phyloP scores from a whole-genome alignment of 345 rosid species.

The Salix udensis region DNA sequence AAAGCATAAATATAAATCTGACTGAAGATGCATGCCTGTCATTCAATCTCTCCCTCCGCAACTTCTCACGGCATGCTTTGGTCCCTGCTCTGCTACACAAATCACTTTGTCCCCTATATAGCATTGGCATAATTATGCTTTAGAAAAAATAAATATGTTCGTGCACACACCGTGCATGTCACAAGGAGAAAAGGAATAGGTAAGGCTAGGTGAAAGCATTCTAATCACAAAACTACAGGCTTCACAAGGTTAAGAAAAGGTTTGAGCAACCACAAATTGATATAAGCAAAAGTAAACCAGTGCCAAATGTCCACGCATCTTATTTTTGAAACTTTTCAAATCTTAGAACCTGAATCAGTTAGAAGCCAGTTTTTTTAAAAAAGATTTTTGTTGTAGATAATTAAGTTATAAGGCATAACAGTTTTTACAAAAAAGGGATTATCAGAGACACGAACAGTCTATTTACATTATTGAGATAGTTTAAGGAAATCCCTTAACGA shows the following conservation, averaged over 20 bases:
- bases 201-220: background rate
- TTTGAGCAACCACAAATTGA: background rate
- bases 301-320: background rate
- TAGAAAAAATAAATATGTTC: background rate
- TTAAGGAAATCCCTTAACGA: background rate
- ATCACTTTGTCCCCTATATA: slow-evolving; percentile 18
- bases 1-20: background rate
- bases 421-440: background rate
- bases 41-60: slow-evolving; percentile 31
- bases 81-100: slow-evolving; percentile 19
- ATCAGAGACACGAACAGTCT: background rate
- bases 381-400: background rate
- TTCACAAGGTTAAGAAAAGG: background rate
- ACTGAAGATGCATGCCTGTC: slow-evolving; percentile 22
- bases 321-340: background rate
- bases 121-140: background rate
- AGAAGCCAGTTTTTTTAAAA: background rate
- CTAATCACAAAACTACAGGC: background rate
- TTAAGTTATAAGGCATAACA: background rate
- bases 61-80: slow-evolving; percentile 33
- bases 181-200: background rate
- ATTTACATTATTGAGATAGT: background rate
- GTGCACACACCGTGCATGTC: background rate
- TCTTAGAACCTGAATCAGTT: background rate
- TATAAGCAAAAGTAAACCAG: background rate